Evolutionary conservation across 139 green algal species (phyloP).

Genomic region (Protoeuglena noctilucae): DNA sequence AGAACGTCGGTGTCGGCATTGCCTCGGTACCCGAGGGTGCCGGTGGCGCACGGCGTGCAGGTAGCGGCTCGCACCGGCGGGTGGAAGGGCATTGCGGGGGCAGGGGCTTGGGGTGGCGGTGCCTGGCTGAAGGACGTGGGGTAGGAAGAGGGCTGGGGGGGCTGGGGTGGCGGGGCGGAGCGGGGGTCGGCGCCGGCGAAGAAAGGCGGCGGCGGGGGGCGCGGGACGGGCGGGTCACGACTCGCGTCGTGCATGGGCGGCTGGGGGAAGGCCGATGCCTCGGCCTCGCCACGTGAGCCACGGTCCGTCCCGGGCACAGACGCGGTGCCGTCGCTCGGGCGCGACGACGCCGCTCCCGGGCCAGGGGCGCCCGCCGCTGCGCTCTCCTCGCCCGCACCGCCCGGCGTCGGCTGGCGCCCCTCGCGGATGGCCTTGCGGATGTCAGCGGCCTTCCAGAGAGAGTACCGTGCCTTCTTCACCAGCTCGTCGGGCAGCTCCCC

Average conservation of each 20-base stretch:
- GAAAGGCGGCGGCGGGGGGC: no score
- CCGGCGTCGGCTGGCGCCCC: slow-evolving; percentile 37
- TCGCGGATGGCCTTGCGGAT: slow-evolving; percentile 67
- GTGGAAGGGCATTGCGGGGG: neutral
- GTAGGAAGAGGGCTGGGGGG: no score
- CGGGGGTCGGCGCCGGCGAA: no score
- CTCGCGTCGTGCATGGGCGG: neutral
- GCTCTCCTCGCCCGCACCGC: slow-evolving; percentile 1
- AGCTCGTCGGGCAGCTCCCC: slow-evolving; percentile 42
- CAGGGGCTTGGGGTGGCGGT: neutral
- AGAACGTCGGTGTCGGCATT: no score
- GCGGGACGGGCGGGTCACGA: no score
- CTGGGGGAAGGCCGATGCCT: neutral
- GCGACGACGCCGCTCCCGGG: no score
- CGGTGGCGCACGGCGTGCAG: no score
- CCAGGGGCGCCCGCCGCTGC: no score
- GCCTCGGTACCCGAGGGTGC: neutral
- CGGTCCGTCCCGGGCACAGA: neutral
- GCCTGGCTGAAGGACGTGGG: no score
- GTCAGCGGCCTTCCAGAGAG: slow-evolving; percentile 67
- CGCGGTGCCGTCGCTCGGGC: neutral
- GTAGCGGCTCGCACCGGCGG: neutral
- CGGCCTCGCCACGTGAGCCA: no score
- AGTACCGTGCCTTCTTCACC: slow-evolving; percentile 61
- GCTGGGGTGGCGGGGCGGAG: no score